Conservation (phyloP, 1,284 basidiomycete species). For the Ganoderma sinense region DNA sequence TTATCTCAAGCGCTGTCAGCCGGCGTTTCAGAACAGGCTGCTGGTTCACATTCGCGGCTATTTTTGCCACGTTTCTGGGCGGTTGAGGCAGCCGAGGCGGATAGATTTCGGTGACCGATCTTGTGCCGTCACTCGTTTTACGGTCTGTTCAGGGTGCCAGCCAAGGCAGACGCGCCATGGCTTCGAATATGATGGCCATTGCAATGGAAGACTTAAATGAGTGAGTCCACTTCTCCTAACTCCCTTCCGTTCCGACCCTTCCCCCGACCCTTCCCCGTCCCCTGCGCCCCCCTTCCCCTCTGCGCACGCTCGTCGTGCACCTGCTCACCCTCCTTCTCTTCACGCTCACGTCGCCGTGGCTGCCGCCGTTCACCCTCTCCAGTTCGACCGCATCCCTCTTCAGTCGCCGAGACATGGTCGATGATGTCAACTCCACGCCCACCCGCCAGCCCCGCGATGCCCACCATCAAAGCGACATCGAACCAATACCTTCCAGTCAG, state of each 20-base stretch:
- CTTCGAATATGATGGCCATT: constrained; percentile 2
- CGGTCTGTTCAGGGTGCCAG: neutral
- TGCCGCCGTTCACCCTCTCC: neutral
- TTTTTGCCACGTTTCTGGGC: constrained; percentile 2
- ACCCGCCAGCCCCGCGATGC: neutral
- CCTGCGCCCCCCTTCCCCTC: neutral
- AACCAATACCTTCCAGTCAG: neutral
- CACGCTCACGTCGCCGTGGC: neutral
- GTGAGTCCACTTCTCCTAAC: neutral
- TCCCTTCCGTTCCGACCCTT: neutral
- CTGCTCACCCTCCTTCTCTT: neutral
- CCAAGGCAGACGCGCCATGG: neutral
- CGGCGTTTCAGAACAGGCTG: neutral
- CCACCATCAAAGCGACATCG: neutral
- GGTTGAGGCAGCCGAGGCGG: neutral
- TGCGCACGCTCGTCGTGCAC: neutral
- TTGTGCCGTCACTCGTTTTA: neutral
- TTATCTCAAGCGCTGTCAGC: neutral
- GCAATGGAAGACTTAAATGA: constrained; percentile 8
- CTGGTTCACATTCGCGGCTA: constrained; percentile 1
- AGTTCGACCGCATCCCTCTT: constrained; percentile 1
- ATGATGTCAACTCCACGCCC: neutral
- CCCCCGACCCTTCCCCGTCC: neutral
- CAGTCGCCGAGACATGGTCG: constrained; percentile 2
- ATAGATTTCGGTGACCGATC: constrained; percentile 3